Evolutionary conservation across 176 grass and related monocot genomes (phyloP).

Genomic region (Cymbopogon citratus): DNA sequence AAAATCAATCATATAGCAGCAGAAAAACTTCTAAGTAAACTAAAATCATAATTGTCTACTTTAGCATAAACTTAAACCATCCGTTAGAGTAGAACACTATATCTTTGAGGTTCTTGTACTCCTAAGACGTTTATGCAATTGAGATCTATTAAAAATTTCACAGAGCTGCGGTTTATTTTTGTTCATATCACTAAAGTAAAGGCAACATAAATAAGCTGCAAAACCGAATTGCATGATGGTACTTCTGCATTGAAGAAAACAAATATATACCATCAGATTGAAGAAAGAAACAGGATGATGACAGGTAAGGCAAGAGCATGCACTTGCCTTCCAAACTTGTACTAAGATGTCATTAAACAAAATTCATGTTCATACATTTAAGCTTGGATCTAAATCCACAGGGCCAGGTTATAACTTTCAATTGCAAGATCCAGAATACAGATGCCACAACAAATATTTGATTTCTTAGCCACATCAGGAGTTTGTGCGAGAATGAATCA

Average conservation of each 20-base stretch:
- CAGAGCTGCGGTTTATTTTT: not conserved
- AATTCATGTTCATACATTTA: not conserved
- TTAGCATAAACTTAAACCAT: constrained; percentile 2
- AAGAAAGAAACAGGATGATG: not conserved
- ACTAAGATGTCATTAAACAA: not conserved
- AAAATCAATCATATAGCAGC: not conserved
- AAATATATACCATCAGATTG: not conserved
- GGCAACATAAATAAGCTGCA: not conserved
- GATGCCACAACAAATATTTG: not conserved
- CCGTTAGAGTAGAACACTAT: not conserved
- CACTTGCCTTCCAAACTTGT: not conserved
- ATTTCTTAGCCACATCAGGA: not conserved
- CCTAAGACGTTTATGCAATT: not conserved
- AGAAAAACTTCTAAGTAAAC: not conserved
- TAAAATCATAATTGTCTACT: not conserved
- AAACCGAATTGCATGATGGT: not conserved
- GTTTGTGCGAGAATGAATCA: not conserved
- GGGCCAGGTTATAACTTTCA: not conserved
- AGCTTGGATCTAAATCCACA: not conserved
- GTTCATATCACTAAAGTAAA: not conserved
- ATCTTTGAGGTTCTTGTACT: not conserved
- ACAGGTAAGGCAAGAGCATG: not conserved
- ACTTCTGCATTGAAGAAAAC: not conserved
- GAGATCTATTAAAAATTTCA: not conserved
- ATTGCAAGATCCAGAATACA: not conserved